phyloP scores from a whole-genome alignment of 2,329 filamentous ascomycete species.

The Colletotrichum sansevieriae region DNA sequence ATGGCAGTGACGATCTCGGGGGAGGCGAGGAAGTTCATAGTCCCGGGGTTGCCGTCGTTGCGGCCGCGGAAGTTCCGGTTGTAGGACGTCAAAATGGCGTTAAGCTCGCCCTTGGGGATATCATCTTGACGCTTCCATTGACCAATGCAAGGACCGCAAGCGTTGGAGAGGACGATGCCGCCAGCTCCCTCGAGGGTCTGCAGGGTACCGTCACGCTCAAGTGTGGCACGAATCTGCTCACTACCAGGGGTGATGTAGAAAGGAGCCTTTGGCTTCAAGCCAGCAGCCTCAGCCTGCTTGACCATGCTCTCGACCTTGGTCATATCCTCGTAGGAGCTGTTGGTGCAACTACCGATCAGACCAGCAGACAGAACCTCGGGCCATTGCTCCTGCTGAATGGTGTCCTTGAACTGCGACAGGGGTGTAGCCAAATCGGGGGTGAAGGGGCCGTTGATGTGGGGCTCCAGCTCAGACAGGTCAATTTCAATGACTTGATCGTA shows the following conservation, averaged over 20 bases:
- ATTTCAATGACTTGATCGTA: conserved; percentile 95
- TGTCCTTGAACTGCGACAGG: conserved; percentile 88
- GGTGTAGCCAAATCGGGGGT: conserved; percentile 96
- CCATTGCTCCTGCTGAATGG: conserved; percentile 88
- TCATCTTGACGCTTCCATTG: conserved; percentile 96
- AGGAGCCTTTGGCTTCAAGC: conserved; percentile 87
- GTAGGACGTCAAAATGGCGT: conserved; percentile 97
- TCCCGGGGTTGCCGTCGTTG: conserved; percentile 95
- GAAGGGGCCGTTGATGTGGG: conserved; percentile 96
- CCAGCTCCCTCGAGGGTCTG: conserved; percentile 88
- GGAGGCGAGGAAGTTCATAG: conserved; percentile 98
- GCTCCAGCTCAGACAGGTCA: conserved; percentile 89
- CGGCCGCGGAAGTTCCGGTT: conserved; percentile 98
- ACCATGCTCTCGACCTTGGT: conserved; percentile 93
- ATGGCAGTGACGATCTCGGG: conserved; percentile 98
- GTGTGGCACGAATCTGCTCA: conserved; percentile 95
- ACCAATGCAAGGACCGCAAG: conserved; percentile 93
- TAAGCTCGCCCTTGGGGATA: conserved; percentile 84
- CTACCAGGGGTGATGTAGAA: conserved; percentile 98
- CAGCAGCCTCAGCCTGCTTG: conserved; percentile 90
- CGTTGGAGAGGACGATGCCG: conserved; percentile 91
- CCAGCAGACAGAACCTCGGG: conserved; percentile 91
- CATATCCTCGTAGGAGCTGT: conserved; percentile 99
- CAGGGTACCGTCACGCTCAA: conserved; percentile 90
- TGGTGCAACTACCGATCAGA: conserved; percentile 97